Conservation (phyloP, 2,329 filamentous ascomycete genomes). For the Fusarium concolor region DNA sequence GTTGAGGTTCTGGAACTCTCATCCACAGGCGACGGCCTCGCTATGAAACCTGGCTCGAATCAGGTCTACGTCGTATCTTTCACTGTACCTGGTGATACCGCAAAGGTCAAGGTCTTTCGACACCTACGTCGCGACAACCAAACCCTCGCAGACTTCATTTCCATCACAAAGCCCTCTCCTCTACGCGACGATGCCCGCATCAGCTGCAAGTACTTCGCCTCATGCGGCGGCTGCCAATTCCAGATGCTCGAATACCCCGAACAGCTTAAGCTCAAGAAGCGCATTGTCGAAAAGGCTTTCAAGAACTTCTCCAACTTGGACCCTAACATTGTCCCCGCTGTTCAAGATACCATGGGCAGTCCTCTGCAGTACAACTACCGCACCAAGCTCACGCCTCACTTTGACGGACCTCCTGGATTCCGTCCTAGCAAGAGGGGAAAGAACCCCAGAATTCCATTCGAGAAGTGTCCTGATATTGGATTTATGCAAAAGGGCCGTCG, state of each 20-base stretch:
- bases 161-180: conserved; percentile 77
- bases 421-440: conserved; percentile 63
- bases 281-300: conserved; percentile 91
- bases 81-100: conserved; percentile 83
- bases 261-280: conserved; percentile 86
- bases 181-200: conserved; percentile 82
- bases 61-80: conserved; percentile 90
- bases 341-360: conserved; percentile 88
- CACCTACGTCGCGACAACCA: conserved; percentile 75
- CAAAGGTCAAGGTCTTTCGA: conserved; percentile 81
- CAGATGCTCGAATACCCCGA: conserved; percentile 94
- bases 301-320: conserved; percentile 88
- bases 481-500: conserved; percentile 89
- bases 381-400: conserved; percentile 97
- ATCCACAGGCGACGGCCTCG: conserved; percentile 92
- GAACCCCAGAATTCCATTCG: conserved; percentile 62
- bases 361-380: conserved; percentile 93
- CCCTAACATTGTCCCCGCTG: conserved; percentile 77
- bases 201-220: conserved; percentile 86
- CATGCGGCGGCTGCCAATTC: conserved; percentile 94
- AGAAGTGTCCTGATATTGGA: conserved; percentile 81
- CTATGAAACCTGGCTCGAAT: conserved; percentile 71
- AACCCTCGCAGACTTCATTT: conserved; percentile 84
- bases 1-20: conserved; percentile 85
- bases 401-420: conserved; percentile 77